These are phyloP conservation scores for Tetrapisispora nanseiensis DNA, from an alignment of 805 yeast species.

Conservation along the genomic window DNA sequence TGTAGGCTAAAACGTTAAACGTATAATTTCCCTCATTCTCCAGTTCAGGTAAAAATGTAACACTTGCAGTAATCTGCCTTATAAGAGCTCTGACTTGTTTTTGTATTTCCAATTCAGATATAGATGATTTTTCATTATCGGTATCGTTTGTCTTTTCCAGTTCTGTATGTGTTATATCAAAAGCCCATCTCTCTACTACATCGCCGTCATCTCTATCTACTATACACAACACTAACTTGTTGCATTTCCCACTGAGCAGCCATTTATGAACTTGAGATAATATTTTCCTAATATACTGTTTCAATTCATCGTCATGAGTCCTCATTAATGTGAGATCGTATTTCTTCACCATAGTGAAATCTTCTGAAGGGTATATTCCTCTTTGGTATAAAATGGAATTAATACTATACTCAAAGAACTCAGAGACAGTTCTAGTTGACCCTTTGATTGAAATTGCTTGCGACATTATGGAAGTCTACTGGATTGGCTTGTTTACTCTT, in stretches of 20 bases:
- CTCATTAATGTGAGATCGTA: slow-evolving; percentile 70
- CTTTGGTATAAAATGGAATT: slow-evolving; percentile 79
- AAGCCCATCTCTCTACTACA: slow-evolving; percentile 80
- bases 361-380: slow-evolving; percentile 82
- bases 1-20: slow-evolving; percentile 75
- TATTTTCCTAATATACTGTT: slow-evolving; percentile 54
- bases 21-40: slow-evolving; percentile 51
- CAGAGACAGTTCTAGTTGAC: slow-evolving; percentile 68
- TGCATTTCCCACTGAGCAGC: slow-evolving; percentile 61
- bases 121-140: slow-evolving; percentile 8
- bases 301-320: slow-evolving; percentile 67
- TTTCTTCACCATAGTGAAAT: slow-evolving; percentile 65
- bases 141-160: slow-evolving; percentile 7
- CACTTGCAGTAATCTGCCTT: slow-evolving; percentile 81
- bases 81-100: slow-evolving; percentile 75
- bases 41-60: slow-evolving; percentile 72
- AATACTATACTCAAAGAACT: slow-evolving; percentile 74
- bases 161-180: slow-evolving; percentile 41
- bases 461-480: neutral
- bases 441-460: slow-evolving; percentile 49
- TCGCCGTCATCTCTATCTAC: slow-evolving; percentile 57
- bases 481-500: neutral
- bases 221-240: slow-evolving; percentile 63
- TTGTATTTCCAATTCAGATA: slow-evolving; percentile 39
- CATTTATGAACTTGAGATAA: slow-evolving; percentile 63